Conservation (phyloP, 257 asterid species). For the Solanum bukasovii region DNA sequence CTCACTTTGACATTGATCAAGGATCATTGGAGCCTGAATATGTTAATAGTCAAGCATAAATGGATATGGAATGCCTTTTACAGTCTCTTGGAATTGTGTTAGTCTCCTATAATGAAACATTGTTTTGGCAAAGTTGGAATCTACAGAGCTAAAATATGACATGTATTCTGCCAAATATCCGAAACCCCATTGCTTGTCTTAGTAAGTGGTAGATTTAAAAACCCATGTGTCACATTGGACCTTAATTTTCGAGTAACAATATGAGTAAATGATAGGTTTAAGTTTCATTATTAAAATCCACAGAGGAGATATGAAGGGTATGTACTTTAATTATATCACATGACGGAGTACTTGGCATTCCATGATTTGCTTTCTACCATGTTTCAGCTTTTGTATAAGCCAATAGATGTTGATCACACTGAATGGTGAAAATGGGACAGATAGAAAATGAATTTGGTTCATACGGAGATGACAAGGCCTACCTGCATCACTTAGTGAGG, state of each 20-base stretch:
- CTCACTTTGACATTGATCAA: background rate
- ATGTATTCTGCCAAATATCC: background rate
- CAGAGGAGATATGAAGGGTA: background rate
- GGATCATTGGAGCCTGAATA: background rate
- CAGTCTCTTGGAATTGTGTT: background rate
- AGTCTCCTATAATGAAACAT: background rate
- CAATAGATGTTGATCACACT: conserved; percentile 9
- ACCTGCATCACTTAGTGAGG: conserved; percentile 75
- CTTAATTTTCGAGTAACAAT: background rate
- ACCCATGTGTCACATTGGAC: background rate
- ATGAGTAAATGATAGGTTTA: background rate
- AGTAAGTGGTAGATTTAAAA: background rate
- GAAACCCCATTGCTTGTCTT: background rate
- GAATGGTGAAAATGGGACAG: conserved; percentile 34
- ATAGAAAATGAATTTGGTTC: conserved; percentile 98
- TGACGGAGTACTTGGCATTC: background rate
- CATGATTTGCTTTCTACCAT: background rate
- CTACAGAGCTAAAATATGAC: background rate
- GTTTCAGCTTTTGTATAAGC: conserved; percentile 3
- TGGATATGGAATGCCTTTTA: background rate
- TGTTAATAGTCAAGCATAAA: background rate
- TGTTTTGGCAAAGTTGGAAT: background rate
- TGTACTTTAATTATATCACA: background rate
- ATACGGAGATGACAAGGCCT: conserved; percentile 76
- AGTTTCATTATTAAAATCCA: background rate